phyloP scores from a whole-genome alignment of 164 flowering plant genomes.

The Vitis riparia region DNA sequence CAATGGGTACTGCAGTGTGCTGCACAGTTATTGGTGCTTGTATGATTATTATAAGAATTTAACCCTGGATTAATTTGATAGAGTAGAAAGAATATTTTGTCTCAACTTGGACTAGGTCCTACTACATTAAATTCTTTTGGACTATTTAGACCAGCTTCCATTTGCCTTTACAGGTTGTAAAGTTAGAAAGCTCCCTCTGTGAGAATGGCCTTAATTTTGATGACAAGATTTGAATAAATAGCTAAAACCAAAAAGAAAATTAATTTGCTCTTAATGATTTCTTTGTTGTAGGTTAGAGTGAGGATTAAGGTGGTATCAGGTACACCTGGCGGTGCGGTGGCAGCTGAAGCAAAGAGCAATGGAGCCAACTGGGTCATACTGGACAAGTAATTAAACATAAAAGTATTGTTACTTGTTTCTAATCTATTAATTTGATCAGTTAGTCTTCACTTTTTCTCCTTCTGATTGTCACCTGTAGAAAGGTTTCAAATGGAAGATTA shows the following conservation, averaged over 20 bases:
- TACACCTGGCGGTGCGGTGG: constrained; percentile 57
- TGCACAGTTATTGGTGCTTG: too few species aligned
- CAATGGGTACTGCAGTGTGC: too few species aligned
- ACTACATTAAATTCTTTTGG: too few species aligned
- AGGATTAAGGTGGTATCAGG: constrained; percentile 76
- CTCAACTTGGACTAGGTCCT: background rate
- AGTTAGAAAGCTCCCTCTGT: too few species aligned
- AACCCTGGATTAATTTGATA: background rate
- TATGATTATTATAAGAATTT: background rate
- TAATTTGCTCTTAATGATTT: background rate
- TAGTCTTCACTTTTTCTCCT: background rate
- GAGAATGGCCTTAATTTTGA: too few species aligned
- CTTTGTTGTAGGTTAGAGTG: constrained; percentile 60
- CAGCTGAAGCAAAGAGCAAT: constrained; percentile 67
- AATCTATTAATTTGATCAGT: constrained; percentile 2
- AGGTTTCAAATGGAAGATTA: background rate
- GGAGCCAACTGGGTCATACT: constrained; percentile 89
- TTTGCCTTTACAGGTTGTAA: too few species aligned
- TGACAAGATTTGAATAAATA: too few species aligned
- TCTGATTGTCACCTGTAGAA: background rate
- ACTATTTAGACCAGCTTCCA: too few species aligned
- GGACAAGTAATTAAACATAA: constrained; percentile 81
- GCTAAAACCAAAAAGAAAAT: too few species aligned
- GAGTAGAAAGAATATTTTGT: background rate
- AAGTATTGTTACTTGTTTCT: constrained; percentile 43